These are phyloP conservation scores for Salix dunnii DNA, from an alignment of 345 rosid species.

Conservation along the genomic window DNA sequence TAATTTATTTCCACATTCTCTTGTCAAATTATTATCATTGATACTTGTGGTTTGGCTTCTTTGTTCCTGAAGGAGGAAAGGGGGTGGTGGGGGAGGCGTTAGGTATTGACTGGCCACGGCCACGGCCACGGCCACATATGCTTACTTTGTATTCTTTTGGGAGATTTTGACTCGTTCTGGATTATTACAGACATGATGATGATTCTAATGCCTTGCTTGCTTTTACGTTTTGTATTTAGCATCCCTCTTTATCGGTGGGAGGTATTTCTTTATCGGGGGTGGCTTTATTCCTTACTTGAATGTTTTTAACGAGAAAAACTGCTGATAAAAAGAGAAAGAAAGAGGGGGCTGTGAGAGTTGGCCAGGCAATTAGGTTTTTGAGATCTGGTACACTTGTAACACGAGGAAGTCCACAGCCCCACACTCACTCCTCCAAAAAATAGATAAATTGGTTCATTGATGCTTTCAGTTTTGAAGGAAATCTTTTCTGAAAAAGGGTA, in stretches of 20 bases:
- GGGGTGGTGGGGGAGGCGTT: not conserved
- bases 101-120: no score
- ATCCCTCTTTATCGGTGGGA: not conserved
- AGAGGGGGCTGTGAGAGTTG: not conserved
- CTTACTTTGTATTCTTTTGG: not conserved
- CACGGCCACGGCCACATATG: no score
- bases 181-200: not conserved
- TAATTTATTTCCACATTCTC: not conserved
- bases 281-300: not conserved
- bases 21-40: not conserved
- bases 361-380: not conserved
- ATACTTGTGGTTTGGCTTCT: not conserved
- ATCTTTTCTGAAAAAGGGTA: no score
- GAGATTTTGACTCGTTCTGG: no score
- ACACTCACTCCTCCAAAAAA: no score
- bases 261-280: not conserved
- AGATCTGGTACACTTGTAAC: not conserved
- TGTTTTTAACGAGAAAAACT: not conserved
- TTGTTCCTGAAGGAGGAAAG: not conserved
- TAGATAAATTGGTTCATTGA: no score
- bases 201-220: not conserved
- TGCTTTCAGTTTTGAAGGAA: no score
- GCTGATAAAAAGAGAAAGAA: not conserved
- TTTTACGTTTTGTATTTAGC: not conserved
- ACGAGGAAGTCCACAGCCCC: no score